Evolutionary conservation across 768 basidiomycete genomes (phyloP).

Genomic region (Asterophora parasitica): DNA sequence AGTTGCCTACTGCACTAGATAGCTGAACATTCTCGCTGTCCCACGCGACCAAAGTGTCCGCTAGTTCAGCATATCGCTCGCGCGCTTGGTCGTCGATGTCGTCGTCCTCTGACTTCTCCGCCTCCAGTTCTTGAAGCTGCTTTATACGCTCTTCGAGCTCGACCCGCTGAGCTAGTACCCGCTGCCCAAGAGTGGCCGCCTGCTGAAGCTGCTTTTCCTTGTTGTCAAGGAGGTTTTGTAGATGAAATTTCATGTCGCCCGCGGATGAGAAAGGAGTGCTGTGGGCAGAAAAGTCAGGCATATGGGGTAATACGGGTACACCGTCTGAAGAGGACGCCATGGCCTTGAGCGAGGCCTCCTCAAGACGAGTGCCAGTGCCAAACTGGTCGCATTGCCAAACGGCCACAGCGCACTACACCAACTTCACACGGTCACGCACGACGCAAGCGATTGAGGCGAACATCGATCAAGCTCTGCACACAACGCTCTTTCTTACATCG

Average conservation of each 20-base stretch:
- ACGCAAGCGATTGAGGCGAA: not conserved
- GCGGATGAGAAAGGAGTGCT: slow-evolving; percentile 41
- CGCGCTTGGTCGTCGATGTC: slow-evolving; percentile 64
- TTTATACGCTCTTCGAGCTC: slow-evolving; percentile 87
- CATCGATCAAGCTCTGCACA: no score
- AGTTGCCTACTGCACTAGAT: slow-evolving; percentile 57
- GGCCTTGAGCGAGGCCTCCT: slow-evolving; percentile 20
- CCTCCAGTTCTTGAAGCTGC: slow-evolving; percentile 70
- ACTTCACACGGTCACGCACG: slow-evolving; percentile 23
- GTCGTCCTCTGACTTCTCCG: slow-evolving; percentile 58
- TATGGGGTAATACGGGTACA: slow-evolving; percentile 23
- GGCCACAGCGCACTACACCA: slow-evolving; percentile 16
- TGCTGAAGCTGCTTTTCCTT: slow-evolving; percentile 93
- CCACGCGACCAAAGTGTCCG: slow-evolving; percentile 72
- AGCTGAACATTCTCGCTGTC: slow-evolving; percentile 75
- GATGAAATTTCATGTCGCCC: slow-evolving; percentile 57
- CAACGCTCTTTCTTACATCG: no score
- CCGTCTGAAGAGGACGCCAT: slow-evolving; percentile 41
- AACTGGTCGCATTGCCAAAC: no score
- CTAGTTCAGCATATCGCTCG: slow-evolving; percentile 71
- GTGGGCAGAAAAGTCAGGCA: slow-evolving; percentile 38
- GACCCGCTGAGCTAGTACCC: slow-evolving; percentile 88
- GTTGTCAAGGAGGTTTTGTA: slow-evolving; percentile 71
- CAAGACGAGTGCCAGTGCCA: slow-evolving; percentile 5
- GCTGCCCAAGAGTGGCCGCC: slow-evolving; percentile 89